Evolutionary conservation across 352 stramenopile genomes (phyloP).

Genomic region (Phytophthora kernoviae): DNA sequence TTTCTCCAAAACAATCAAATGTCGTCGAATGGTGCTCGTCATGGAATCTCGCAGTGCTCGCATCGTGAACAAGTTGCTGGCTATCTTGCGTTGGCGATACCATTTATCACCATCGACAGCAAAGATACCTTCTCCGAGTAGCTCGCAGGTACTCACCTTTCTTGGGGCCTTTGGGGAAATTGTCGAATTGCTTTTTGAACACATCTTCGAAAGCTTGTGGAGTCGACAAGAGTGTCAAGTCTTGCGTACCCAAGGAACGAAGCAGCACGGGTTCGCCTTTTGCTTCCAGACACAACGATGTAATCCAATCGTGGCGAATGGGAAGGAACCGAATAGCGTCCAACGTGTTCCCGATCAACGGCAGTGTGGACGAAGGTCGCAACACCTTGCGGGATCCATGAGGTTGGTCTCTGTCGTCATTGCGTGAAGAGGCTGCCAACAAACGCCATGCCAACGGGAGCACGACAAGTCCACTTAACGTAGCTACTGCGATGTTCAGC

Average conservation of each 20-base stretch:
- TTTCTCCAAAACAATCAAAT: constrained; percentile 34
- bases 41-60: constrained; percentile 48
- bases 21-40: constrained; percentile 42
- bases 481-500: constrained; percentile 14
- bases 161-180: constrained; percentile 65
- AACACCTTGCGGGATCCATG: constrained; percentile 13
- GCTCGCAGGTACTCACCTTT: constrained; percentile 40
- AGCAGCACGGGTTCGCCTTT: constrained; percentile 42
- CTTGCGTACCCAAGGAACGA: constrained; percentile 30
- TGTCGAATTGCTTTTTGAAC: constrained; percentile 69
- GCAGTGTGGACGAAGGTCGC: constrained; percentile 25
- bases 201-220: constrained; percentile 54
- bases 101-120: constrained; percentile 51
- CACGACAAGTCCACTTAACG: constrained; percentile 19
- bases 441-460: constrained; percentile 23
- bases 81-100: constrained; percentile 59
- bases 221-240: constrained; percentile 46
- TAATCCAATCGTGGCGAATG: constrained; percentile 52
- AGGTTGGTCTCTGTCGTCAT: constrained; percentile 11
- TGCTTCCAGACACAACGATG: constrained; percentile 30
- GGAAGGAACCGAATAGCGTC: constrained; percentile 34
- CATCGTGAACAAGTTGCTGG: constrained; percentile 58
- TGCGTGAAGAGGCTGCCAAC: not conserved
- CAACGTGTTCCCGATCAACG: constrained; percentile 44
- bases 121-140: constrained; percentile 64